Percentiles rank a stretch among this genome's conserved stretches.
These are phyloP conservation scores for Diaporthe citri DNA, from an alignment of 2,329 filamentous ascomycete genomes.

Conservation along the genomic window DNA sequence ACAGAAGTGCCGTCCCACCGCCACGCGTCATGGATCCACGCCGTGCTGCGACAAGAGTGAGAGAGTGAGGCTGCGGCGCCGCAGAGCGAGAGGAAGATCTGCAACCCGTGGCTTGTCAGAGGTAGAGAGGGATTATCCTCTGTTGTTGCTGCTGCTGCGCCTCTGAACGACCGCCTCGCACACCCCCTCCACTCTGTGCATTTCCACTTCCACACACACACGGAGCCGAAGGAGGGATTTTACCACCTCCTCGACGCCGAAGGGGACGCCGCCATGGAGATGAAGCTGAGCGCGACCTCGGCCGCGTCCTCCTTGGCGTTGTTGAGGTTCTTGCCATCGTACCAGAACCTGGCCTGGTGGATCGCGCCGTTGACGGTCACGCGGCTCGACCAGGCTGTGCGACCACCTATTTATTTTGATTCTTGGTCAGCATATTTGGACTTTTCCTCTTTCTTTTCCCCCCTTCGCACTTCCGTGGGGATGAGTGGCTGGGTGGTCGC, in stretches of 20 bases:
- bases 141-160: background rate
- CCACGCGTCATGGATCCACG: constrained; percentile 29
- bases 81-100: constrained; percentile 3
- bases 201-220: background rate
- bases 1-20: background rate
- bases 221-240: too few species aligned
- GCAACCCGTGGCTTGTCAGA: constrained; percentile 39
- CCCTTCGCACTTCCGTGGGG: background rate
- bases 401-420: constrained; percentile 72
- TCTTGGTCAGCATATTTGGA: constrained; percentile 14
- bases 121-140: constrained; percentile 1
- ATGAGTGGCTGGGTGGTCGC: background rate
- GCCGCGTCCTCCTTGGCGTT: constrained; percentile 94
- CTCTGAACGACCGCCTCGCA: background rate
- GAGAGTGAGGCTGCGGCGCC: background rate
- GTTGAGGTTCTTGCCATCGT: constrained; percentile 88
- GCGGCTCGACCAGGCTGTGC: constrained; percentile 89
- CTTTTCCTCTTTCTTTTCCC: background rate
- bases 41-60: background rate
- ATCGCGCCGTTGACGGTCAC: constrained; percentile 77
- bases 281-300: constrained; percentile 77
- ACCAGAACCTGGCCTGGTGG: constrained; percentile 86
- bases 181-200: too few species aligned
- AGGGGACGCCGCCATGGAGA: constrained; percentile 54
- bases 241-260: constrained; percentile 52